phyloP scores from a whole-genome alignment of 2,329 filamentous ascomycete genomes.

The Penicillium sp. region DNA sequence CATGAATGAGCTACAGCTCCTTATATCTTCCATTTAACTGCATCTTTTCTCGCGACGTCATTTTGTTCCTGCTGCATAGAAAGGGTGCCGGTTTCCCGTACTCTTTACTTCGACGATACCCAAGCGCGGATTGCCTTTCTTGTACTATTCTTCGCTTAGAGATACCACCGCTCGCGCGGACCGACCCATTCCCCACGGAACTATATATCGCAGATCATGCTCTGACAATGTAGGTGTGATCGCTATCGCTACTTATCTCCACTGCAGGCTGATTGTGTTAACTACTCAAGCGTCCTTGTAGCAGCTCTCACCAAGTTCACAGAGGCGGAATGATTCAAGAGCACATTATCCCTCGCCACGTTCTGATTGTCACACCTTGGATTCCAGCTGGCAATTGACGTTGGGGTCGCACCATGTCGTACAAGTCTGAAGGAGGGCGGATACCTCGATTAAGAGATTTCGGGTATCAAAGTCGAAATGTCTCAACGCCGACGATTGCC shows the following conservation, averaged over 20 bases:
- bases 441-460: slow-evolving; percentile 35
- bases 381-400: slow-evolving; percentile 33
- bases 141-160: slow-evolving; percentile 12
- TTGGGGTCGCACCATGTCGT: slow-evolving; percentile 42
- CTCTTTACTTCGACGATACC: slow-evolving; percentile 9
- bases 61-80: slow-evolving; percentile 9
- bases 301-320: slow-evolving; percentile 5
- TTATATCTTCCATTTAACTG: slow-evolving; percentile 9
- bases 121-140: slow-evolving; percentile 8
- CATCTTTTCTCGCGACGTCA: slow-evolving; percentile 16
- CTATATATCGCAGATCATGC: slow-evolving; percentile 7
- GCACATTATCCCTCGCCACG: slow-evolving; percentile 28
- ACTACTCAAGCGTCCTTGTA: slow-evolving; percentile 12
- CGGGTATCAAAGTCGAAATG: slow-evolving; percentile 30
- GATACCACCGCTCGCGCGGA: slow-evolving; percentile 17
- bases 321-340: slow-evolving; percentile 37
- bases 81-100: slow-evolving; percentile 7
- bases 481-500: slow-evolving; percentile 30
- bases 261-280: slow-evolving; percentile 9
- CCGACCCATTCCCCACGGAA: background rate
- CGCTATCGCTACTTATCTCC: background rate
- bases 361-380: slow-evolving; percentile 33
- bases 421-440: slow-evolving; percentile 38
- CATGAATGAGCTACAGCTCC: slow-evolving; percentile 14
- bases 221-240: slow-evolving; percentile 11